Percentiles rank a stretch among this genome's conserved stretches.
Conservation (phyloP, 2,329 filamentous ascomycete species). For the Aphanoascus verrucosus region DNA sequence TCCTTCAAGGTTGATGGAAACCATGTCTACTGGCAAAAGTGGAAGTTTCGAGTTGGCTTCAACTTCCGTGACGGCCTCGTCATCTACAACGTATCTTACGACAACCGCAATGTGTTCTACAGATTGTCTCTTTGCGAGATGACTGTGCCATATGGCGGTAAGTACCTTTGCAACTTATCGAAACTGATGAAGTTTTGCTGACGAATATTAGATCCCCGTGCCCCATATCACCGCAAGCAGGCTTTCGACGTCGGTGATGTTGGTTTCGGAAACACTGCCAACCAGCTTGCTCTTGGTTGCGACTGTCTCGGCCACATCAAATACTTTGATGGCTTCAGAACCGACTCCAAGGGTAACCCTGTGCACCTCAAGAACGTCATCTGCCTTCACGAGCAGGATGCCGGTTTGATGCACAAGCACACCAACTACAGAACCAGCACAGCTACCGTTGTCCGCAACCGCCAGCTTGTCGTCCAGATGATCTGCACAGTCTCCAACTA, state of each 20-base stretch:
- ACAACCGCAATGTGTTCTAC: conserved; percentile 55
- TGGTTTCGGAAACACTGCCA: conserved; percentile 56
- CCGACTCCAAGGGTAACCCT: conserved; percentile 50
- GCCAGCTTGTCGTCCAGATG: conserved; percentile 57
- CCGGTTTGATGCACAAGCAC: conserved; percentile 60
- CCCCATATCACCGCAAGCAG: conserved; percentile 58
- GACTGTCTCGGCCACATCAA: conserved; percentile 62
- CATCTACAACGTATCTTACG: conserved; percentile 55
- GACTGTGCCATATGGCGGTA: conserved; percentile 42
- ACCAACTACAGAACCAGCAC: conserved; percentile 58
- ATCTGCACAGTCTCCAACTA: conserved; percentile 65
- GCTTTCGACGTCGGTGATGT: conserved; percentile 61
- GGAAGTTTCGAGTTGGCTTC: conserved; percentile 51
- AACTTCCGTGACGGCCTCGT: conserved; percentile 57
- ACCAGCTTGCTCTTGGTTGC: conserved; percentile 58
- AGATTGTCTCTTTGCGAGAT: conserved; percentile 57
- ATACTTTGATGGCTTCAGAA: conserved; percentile 51
- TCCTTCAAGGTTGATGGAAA: conserved; percentile 51
- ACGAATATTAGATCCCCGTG: conserved; percentile 52
- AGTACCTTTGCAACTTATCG: conserved; percentile 16
- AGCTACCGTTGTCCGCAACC: conserved; percentile 52
- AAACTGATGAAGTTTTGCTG: conserved; percentile 29
- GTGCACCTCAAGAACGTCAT: conserved; percentile 54
- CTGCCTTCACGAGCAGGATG: conserved; percentile 61
- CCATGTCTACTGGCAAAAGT: conserved; percentile 55